Evolutionary conservation across 2,329 filamentous ascomycete species (phyloP), one percentile per base, ranked within the genome.

Genomic region (Talaromyces marneffei): DNA sequence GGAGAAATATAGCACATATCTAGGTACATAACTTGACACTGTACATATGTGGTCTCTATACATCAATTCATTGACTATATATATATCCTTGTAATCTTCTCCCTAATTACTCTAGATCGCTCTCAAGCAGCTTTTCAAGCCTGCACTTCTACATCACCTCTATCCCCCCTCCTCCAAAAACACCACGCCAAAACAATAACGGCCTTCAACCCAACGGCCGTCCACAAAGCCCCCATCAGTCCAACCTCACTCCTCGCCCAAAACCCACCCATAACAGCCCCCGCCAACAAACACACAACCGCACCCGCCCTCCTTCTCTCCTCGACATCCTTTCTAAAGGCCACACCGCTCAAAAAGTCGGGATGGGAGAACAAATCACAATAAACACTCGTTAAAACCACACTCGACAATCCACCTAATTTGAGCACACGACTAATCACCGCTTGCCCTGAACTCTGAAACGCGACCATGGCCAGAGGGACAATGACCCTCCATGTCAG

Each of bases 321-420:
- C 69, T 85, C 83, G 0, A 78, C 71, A 60, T 85, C 82, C 1
- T 72, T 68, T 1, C 20, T n/a, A 3, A 54, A 16, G 0, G 58
- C 50, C 2, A 2, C 5, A 12, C 72, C 63, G 1, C 76, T 63
- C 4, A 84, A 72, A n/a, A 86, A 63, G 8, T 78, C 77, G 9
- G 79, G 75, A 68, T 91, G 88, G 1, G 86, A 88, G 66, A 91
- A 91, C 20, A 93, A 70, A 71, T 93, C 90, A 70, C 89, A 92
- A 77, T 92, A 93, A 64, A 90, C 86, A 70, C 88, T 91, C 1
- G 90, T 93, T 62, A 94, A 75, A 2, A 92, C 90, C 16, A 92
- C 89, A 60, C 58, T 91, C 0, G 89, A 92, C 20, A 93, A 76
- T 2, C 86, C 85, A 62, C 85, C 86, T 70, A 87, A 88, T 67